Conservation (phyloP, 163 green algal species). For the Scenedesmus sp. region DNA sequence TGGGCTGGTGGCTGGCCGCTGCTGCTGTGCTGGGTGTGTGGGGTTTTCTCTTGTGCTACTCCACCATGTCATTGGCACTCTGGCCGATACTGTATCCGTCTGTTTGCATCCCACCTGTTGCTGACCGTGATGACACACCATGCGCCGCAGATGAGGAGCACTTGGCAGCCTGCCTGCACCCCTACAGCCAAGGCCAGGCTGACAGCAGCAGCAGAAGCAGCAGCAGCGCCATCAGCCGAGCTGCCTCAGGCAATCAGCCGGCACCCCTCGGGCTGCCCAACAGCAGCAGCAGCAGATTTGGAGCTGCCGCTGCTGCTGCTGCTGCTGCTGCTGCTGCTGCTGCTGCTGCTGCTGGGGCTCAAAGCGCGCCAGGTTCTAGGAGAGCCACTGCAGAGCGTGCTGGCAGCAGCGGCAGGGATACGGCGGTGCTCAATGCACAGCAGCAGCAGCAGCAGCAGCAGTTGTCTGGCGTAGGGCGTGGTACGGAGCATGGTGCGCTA, state of each 20-base stretch:
- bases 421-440: background rate
- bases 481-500: constrained; percentile 1
- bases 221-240: background rate
- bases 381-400: background rate
- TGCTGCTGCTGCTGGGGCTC: constrained; percentile 8
- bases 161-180: constrained; percentile 55
- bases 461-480: background rate
- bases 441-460: constrained; percentile 27
- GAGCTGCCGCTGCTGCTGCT: background rate
- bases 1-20: background rate
- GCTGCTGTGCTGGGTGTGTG: background rate
- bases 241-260: background rate
- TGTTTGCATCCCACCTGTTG: background rate
- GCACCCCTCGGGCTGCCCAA: background rate
- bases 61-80: background rate
- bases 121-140: background rate
- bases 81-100: background rate
- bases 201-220: constrained; percentile 26
- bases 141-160: constrained; percentile 43
- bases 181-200: background rate
- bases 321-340: background rate
- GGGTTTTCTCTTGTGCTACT: background rate
- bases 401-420: background rate
- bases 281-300: constrained; percentile 7
- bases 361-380: background rate